phyloP scores from a whole-genome alignment of 306 rosid genomes.

The Ormosia emarginata region DNA sequence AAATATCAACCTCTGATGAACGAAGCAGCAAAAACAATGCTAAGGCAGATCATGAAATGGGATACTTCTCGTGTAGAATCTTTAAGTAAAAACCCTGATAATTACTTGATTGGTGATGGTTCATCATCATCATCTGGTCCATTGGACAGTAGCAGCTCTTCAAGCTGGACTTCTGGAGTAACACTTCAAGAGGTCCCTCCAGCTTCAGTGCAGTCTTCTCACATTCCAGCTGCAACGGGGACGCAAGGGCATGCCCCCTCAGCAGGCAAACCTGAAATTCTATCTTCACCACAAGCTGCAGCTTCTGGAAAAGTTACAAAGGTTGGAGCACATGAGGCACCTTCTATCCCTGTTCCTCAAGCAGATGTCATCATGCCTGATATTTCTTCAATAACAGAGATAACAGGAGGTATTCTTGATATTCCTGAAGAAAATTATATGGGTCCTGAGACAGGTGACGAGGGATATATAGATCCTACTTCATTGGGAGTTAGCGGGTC shows the following conservation, averaged over 20 bases:
- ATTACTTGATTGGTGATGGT: slow-evolving; percentile 54
- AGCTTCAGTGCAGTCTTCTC: slow-evolving; percentile 50
- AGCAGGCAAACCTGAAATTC: slow-evolving; percentile 43
- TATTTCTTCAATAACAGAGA: slow-evolving; percentile 53
- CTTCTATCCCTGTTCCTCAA: slow-evolving; percentile 48
- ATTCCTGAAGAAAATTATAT: slow-evolving; percentile 49
- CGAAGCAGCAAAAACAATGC: slow-evolving; percentile 77
- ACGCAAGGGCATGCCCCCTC: slow-evolving; percentile 37
- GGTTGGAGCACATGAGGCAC: slow-evolving; percentile 40
- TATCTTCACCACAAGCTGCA: slow-evolving; percentile 42
- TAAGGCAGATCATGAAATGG: slow-evolving; percentile 69
- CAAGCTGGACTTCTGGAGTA: slow-evolving; percentile 62
- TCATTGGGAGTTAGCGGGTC: slow-evolving; percentile 47
- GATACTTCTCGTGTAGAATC: slow-evolving; percentile 68
- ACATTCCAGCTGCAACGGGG: slow-evolving; percentile 30
- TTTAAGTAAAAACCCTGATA: slow-evolving; percentile 39
- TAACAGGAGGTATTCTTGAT: slow-evolving; percentile 44
- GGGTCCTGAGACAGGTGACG: slow-evolving; percentile 42
- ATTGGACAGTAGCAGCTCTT: slow-evolving; percentile 59
- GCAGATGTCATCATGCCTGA: slow-evolving; percentile 62
- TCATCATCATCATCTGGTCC: slow-evolving; percentile 50
- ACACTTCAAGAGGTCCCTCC: slow-evolving; percentile 82
- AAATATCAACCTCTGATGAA: slow-evolving; percentile 77
- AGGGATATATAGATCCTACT: slow-evolving; percentile 44
- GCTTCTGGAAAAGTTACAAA: slow-evolving; percentile 43